Conservation (phyloP, 306 rosid species). For the Ziziphus jujuba region DNA sequence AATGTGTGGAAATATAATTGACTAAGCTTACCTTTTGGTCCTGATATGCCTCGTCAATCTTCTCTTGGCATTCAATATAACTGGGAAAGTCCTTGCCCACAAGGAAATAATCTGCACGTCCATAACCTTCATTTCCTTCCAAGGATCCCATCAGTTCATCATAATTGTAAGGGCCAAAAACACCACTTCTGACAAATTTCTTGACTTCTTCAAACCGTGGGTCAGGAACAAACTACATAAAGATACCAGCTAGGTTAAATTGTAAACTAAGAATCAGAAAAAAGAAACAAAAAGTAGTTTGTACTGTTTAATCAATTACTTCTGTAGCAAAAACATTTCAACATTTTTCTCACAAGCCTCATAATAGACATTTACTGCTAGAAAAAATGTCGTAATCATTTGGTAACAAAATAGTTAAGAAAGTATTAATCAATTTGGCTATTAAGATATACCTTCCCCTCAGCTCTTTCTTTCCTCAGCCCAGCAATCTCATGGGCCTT, state of each 20-base stretch:
- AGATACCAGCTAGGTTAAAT: constrained; percentile 28
- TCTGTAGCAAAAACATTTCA: background rate
- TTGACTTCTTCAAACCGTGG: constrained; percentile 90
- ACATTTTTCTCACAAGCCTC: constrained; percentile 4
- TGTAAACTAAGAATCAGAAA: constrained; percentile 12
- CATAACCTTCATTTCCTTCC: constrained; percentile 94
- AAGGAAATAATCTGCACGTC: constrained; percentile 92
- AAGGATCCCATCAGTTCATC: constrained; percentile 80
- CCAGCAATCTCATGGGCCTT: constrained; percentile 90
- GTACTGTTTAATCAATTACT: background rate
- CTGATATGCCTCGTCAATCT: constrained; percentile 79
- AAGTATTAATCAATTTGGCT: constrained; percentile 13
- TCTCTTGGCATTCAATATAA: constrained; percentile 90
- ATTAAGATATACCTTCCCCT: constrained; percentile 73
- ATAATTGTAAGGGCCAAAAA: constrained; percentile 70
- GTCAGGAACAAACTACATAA: constrained; percentile 82
- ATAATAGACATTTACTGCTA: constrained; percentile 7
- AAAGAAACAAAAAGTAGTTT: background rate
- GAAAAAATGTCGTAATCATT: constrained; percentile 7
- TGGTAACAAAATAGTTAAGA: constrained; percentile 2
- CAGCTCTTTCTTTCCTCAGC: constrained; percentile 87
- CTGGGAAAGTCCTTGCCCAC: constrained; percentile 98
- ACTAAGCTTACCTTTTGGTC: constrained; percentile 64
- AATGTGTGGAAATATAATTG: background rate
- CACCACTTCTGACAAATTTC: constrained; percentile 79